Base-by-base conservation (phyloP, 1,284 basidiomycete species). In the Rhodotorula glutinis region DNA sequence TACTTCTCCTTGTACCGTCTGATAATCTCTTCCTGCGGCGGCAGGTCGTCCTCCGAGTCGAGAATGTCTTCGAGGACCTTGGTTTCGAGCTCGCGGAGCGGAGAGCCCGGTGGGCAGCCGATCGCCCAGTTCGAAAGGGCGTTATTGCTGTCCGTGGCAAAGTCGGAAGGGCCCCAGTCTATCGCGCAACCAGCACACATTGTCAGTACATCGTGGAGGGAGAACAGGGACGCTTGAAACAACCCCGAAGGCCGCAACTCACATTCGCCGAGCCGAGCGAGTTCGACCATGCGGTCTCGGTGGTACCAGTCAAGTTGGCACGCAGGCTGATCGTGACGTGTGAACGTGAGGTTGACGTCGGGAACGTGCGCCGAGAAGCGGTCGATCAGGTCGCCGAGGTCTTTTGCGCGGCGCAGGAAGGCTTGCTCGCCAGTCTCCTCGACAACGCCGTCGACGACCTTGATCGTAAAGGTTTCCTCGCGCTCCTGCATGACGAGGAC, bases 311-410 rank as follows among this genome's bases (percentile, higher is more conserved):
- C 78, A 3, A 82, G 75, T 72, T 80, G 80, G 55, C 81, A 78
- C 57, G 81, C 80, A 2, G 81, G 81, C 65, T 81, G 79, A 65
- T 82, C 81, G 61, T 81, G 80, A 43, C 81, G 79, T n/a, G 79
- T 80, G 65, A 81, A 82, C 1, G 80, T 80, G 17, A 80, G 51
- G 54, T 74, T 72, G 78, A 65, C 75, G 68, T 73, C 76, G 2
- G 81, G 81, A 2, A 82, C 71, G 63, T 75, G 70, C 13, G 75
- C 59, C 1, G 77, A 73, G 59, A 82, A 79, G 1, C 76, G 69
- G 9, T 71, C 65, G 27, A 82, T 69, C 43, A 81, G 72, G 25
- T 79, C 71, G 43, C 66, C 60, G 51, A 75, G 66, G 44, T 76
- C 74, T 52, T 71, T 71, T 1, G 75, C 75, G 49, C 75, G 73